Conservation (phyloP, 495 filamentous ascomycete species). For the Lophiotrema nucula region DNA sequence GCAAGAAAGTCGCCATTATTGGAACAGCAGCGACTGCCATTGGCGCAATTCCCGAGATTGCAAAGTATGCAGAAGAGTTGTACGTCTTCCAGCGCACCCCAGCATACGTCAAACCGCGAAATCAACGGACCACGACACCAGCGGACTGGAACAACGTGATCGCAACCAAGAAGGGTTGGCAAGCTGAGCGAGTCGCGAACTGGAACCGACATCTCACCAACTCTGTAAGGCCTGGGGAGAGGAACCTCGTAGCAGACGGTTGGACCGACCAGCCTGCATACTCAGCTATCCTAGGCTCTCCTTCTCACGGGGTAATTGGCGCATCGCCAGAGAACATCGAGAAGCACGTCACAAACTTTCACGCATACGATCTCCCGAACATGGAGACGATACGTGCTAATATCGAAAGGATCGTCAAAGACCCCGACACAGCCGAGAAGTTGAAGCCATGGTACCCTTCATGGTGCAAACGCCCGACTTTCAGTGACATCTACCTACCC, state of each 20-base stretch:
- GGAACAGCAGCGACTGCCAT: slow-evolving; percentile 59
- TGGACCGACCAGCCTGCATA: slow-evolving; percentile 23
- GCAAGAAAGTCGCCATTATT: slow-evolving; percentile 53
- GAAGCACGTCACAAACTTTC: slow-evolving; percentile 36
- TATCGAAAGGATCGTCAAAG: slow-evolving; percentile 38
- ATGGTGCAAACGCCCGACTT: slow-evolving; percentile 43
- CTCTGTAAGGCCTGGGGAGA: no score
- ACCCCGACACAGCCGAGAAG: slow-evolving; percentile 31
- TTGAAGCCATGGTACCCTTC: slow-evolving; percentile 40
- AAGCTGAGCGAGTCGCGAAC: slow-evolving; percentile 30
- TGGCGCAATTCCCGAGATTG: slow-evolving; percentile 52
- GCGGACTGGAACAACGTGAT: slow-evolving; percentile 49
- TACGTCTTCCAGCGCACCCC: slow-evolving; percentile 60
- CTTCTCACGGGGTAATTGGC: neutral
- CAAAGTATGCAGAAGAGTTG: slow-evolving; percentile 51
- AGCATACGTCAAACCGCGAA: slow-evolving; percentile 50
- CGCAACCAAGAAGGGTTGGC: slow-evolving; percentile 44
- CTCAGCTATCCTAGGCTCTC: slow-evolving; percentile 47
- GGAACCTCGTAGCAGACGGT: slow-evolving; percentile 36
- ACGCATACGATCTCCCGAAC: slow-evolving; percentile 30
- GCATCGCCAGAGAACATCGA: slow-evolving; percentile 42
- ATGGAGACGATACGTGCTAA: slow-evolving; percentile 34
- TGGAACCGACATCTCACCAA: slow-evolving; percentile 28
- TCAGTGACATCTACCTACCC: slow-evolving; percentile 41
- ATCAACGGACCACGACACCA: slow-evolving; percentile 50